A percentile compares a stretch with the other conserved stretches of the same genome.
phyloP scores from a whole-genome alignment of 1,139 yeast genomes.

The Komagataea norvegica region DNA sequence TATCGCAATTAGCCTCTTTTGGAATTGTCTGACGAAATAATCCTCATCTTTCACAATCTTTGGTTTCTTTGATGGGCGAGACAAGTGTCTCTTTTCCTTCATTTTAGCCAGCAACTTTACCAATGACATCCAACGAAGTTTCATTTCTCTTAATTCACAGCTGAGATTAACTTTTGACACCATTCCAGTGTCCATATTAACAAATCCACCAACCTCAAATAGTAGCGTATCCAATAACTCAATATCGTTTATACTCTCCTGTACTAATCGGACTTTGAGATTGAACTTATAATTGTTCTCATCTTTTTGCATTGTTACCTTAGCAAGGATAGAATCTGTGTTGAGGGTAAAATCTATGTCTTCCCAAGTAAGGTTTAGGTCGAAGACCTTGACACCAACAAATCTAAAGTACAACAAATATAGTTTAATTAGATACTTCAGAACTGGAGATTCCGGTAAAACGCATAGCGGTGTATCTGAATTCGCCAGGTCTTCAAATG shows the following conservation, averaged over 20 bases:
- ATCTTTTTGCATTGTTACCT: conserved; percentile 13
- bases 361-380: conserved; percentile 12
- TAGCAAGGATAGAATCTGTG: conserved; percentile 13
- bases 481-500: conserved; percentile 9
- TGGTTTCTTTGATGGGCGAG: neutral
- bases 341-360: conserved; percentile 13
- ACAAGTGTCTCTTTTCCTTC: neutral
- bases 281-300: conserved; percentile 8
- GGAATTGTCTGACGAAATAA: conserved; percentile 13
- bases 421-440: conserved; percentile 15
- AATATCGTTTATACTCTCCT: conserved; percentile 16
- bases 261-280: conserved; percentile 15
- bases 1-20: conserved; percentile 11
- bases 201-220: conserved; percentile 14
- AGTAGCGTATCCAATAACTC: conserved; percentile 20
- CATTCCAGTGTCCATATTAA: conserved; percentile 25
- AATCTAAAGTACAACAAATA: conserved; percentile 24
- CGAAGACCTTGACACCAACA: conserved; percentile 19
- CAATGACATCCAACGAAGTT: conserved; percentile 24
- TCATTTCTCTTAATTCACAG: conserved; percentile 21
- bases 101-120: conserved; percentile 10
- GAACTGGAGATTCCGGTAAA: conserved; percentile 17
- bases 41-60: conserved; percentile 10
- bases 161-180: conserved; percentile 20
- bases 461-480: conserved; percentile 27